These are phyloP conservation scores for Wickerhamiella qilinensis DNA, from an alignment of 805 yeast species.

Conservation along the genomic window DNA sequence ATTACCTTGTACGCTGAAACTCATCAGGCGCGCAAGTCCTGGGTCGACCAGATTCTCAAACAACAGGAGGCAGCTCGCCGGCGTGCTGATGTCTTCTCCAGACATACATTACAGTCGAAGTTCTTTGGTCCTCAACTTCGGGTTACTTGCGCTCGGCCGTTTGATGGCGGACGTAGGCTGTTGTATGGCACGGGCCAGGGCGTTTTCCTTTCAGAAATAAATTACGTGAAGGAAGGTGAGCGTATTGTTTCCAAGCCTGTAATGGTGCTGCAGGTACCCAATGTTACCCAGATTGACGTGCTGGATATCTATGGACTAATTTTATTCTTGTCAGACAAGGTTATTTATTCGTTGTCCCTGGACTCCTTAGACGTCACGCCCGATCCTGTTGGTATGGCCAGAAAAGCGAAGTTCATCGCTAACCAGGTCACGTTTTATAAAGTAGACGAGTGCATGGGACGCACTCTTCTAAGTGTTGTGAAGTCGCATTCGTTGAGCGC, in stretches of 20 bases:
- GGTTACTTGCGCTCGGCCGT: slow-evolving; percentile 82
- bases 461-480: slow-evolving; percentile 78
- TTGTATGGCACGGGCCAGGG: slow-evolving; percentile 88
- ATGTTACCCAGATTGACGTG: slow-evolving; percentile 79
- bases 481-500: slow-evolving; percentile 65
- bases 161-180: slow-evolving; percentile 84
- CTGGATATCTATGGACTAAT: slow-evolving; percentile 80
- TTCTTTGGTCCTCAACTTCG: slow-evolving; percentile 59
- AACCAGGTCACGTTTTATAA: slow-evolving; percentile 83
- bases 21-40: slow-evolving; percentile 50
- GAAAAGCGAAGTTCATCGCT: slow-evolving; percentile 59
- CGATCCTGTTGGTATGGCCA: slow-evolving; percentile 30
- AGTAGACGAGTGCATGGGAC: slow-evolving; percentile 83
- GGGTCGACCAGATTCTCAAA: slow-evolving; percentile 59
- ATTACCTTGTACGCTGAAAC: slow-evolving; percentile 27
- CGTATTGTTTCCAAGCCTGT: slow-evolving; percentile 32
- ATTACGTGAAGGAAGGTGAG: slow-evolving; percentile 31
- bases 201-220: slow-evolving; percentile 63
- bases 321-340: slow-evolving; percentile 67
- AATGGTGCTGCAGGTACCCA: slow-evolving; percentile 53
- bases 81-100: slow-evolving; percentile 63
- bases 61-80: slow-evolving; percentile 64
- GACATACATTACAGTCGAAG: slow-evolving; percentile 57
- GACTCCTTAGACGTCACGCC: slow-evolving; percentile 30
- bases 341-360: slow-evolving; percentile 59